Base-by-base conservation (phyloP, 306 rosid genomes). In the Cucurbita pepo region DNA sequence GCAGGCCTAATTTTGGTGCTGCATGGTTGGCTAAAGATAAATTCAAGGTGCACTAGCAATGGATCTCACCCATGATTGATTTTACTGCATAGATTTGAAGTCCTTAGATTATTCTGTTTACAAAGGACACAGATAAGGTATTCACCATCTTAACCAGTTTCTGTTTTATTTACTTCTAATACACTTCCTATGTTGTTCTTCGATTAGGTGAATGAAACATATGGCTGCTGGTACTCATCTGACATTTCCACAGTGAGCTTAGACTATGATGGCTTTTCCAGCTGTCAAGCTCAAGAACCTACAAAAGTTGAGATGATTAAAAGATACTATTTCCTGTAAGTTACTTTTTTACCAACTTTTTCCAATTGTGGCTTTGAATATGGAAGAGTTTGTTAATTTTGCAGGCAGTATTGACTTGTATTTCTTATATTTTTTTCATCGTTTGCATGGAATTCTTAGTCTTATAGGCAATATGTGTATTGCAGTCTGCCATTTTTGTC, bases 1-100 rank as follows among this genome's bases (percentile, higher is more conserved):
- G 98, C 85, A 86, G 98, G 82, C 97, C 98, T 77, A 94, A 81
- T 78, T 94, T 94, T 83, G 96, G 95, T 65, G 85, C 88, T 82
- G 92, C 96, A 40, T 94, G 94, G 97, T 81, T 94, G 85, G 83
- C 89, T 21, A 95, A 94, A 79, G 82, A 87, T 77, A 90, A 85
- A 86, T 94, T 90, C 73, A 94, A 87, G 98, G 98, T 87, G 73
- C 22, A 77, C 64, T 77, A 72, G 36, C 63, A 63, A 69, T 70
- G 79, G 76, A 15, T 52, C 74, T n/a, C 50, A 53, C 71, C 71
- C 52, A 64, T 64, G 71, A 19, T 65, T 44, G 52, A 45, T 67
- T 45, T 67, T 44, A 67, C 36, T 67, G 8, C 44, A 52, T 69
- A 51, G 19, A 50, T 30, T 61, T 67, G 56, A 67, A 67, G 55